Evolutionary conservation across 2,329 filamentous ascomycete species (phyloP), one percentile per base, ranked within the genome.

Genomic region (Fusarium euwallaceae): DNA sequence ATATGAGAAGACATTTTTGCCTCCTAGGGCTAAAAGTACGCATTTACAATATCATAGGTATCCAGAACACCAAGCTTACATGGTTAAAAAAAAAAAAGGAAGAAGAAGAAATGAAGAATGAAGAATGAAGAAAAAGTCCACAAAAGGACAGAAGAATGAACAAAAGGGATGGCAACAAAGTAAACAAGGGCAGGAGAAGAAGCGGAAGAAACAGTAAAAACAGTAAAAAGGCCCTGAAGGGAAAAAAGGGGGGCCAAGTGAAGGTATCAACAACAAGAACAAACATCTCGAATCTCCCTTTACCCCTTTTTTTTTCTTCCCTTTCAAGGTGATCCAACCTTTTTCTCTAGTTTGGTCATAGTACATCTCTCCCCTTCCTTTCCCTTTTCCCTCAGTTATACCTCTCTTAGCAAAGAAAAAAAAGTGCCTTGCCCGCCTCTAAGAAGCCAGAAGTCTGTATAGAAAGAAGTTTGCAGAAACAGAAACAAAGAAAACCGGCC

Each of bases 51-150:
- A 75, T 76, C 73, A 65, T 70, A 77, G 75, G 64, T 82, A 82
- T 82, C 81, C 81, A 82, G 80, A 82, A 82, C 81, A 82, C 80
- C 80, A 74, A 79, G 79, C 80, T 72, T 77, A 71, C 73, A 78
- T 71, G 69, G 64, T 67, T 63, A 66, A 75, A 67, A 20, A 27
- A 41, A 29, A 29, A 24, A 36, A 1, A 27, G 10, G 2, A 20
- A 7, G 4, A 14, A 58, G 20, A 37, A 36, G 20, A 24, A 14
- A 59, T 6, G 34, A 69, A 67, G 64, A 45, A 39, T 45, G 53
- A 73, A 66, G 64, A 11, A 11, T 11, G 29, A 32, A 32, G 41
- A 45, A 45, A 45, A 20, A 12, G 69, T 65, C 64, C 51, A 36
- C 48, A 72, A 66, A 65, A 61, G 37, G 69, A 70, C 36, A 29